Conservation (phyloP, 345 rosid species). For the sweet orange (Citrus sinensis) region DNA sequence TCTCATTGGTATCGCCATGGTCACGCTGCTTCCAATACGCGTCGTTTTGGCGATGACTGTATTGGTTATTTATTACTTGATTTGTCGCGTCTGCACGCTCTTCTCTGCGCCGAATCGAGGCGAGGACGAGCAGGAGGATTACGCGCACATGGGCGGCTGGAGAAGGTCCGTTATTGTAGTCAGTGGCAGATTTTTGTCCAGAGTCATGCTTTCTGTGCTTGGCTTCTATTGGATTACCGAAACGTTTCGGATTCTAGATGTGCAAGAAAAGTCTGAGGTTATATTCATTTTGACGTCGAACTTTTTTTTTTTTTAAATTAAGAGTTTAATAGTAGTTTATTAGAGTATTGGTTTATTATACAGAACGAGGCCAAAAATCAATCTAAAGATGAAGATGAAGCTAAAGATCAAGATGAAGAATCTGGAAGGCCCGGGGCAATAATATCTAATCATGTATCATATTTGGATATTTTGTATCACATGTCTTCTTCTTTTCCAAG, state of each 20-base stretch:
- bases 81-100: conserved; percentile 79
- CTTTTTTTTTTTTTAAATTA: not conserved
- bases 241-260: conserved; percentile 31
- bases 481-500: conserved; percentile 95
- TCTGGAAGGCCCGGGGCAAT: conserved; percentile 78
- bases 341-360: not conserved
- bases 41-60: conserved; percentile 49
- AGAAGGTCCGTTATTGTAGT: conserved; percentile 61
- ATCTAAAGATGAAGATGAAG: conserved; percentile 25
- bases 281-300: not conserved
- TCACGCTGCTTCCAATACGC: conserved; percentile 73
- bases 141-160: conserved; percentile 95
- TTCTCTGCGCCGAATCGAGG: conserved; percentile 73
- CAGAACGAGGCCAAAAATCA: conserved; percentile 38
- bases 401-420: conserved; percentile 35
- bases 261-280: conserved; percentile 31
- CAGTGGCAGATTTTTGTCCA: conserved; percentile 65
- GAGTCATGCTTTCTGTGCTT: conserved; percentile 74
- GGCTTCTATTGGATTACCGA: conserved; percentile 90
- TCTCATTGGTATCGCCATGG: conserved; percentile 48
- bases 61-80: conserved; percentile 63
- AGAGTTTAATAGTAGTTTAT: not conserved
- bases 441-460: conserved; percentile 83
- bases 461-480: conserved; percentile 90
- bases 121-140: conserved; percentile 74